Evolutionary conservation across 768 basidiomycete genomes (phyloP), one percentile per base, ranked within the genome.

Genomic region (Calocera cornea): DNA sequence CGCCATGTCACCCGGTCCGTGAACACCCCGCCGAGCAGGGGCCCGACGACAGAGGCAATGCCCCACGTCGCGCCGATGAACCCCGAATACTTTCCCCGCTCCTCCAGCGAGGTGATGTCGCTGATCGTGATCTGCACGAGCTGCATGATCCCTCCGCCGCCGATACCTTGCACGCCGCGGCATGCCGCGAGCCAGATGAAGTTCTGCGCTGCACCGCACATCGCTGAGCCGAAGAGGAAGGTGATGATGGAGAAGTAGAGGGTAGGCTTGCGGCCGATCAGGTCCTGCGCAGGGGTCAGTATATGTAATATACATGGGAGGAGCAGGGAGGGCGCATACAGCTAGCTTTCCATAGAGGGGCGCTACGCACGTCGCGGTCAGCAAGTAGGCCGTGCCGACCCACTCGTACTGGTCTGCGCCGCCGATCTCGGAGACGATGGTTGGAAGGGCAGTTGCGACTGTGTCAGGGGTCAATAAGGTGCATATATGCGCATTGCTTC

Each of bases 101-200:
- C 86, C 77, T 85, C 79, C 40, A 95, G 76, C 0, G 90, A 84
- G 0, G 92, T 88, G 34, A 95, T 91, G 75, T 95, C 92, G 47
- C 87, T 84, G 47, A 91, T 85, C 1, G 84, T 88, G 71, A 91
- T 91, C 64, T 86, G 82, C 7, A 87, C 87, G 70, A 90, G 78
- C 67, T 79, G 88, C 17, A 90, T 78, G 69, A 91, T 86, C 2
- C 88, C 90, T 12, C 89, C 89, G 8, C 89, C 89, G 31, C 91
- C 91, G 31, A 92, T 85, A 11, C 91, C 91, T 74, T 92, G 91
- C 1, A 94, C 78, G 1, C 88, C 90, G 70, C 91, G 83, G 47
- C 83, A 83, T 0, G 88, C 80, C 38, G 90, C 84, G 19, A 94
- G 78, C 91, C 88, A 90, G 1, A 78, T 81, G 83, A 92, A 87